phyloP scores from a whole-genome alignment of 257 asterid species.

The Gentiana macrophylla region DNA sequence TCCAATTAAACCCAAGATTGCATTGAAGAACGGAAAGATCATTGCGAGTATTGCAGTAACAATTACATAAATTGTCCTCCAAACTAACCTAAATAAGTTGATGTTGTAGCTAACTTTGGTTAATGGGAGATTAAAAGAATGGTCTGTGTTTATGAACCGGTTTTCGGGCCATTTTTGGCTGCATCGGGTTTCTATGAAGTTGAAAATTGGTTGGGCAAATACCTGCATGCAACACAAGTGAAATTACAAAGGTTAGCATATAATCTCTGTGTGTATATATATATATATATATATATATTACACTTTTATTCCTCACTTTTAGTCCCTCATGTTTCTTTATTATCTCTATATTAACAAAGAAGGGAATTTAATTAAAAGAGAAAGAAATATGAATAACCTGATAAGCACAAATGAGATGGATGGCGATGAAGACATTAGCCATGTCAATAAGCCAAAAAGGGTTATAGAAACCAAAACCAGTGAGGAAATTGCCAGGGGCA shows the following conservation, averaged over 20 bases:
- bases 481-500: conserved; percentile 32
- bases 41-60: conserved; percentile 19
- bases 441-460: conserved; percentile 33
- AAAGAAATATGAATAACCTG: conserved; percentile 8
- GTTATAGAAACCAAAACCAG: conserved; percentile 34
- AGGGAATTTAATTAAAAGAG: too few species aligned
- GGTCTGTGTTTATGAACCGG: conserved; percentile 14
- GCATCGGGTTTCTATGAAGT: conserved; percentile 15
- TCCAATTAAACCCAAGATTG: conserved; percentile 23
- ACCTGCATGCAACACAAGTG: conserved; percentile 7
- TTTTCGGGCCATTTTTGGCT: conserved; percentile 8
- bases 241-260: too few species aligned
- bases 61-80: conserved; percentile 25
- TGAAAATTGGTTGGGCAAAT: conserved; percentile 23
- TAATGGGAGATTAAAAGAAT: conserved; percentile 10
- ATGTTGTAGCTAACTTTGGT: not conserved
- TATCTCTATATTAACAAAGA: not conserved
- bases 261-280: too few species aligned
- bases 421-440: conserved; percentile 22
- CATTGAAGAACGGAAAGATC: conserved; percentile 28
- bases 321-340: too few species aligned
- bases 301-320: too few species aligned
- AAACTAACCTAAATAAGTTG: conserved; percentile 13
- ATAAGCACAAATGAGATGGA: conserved; percentile 29
- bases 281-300: too few species aligned